Conservation (phyloP, 208 protist genomes). For the Angomonas ambiguus region DNA sequence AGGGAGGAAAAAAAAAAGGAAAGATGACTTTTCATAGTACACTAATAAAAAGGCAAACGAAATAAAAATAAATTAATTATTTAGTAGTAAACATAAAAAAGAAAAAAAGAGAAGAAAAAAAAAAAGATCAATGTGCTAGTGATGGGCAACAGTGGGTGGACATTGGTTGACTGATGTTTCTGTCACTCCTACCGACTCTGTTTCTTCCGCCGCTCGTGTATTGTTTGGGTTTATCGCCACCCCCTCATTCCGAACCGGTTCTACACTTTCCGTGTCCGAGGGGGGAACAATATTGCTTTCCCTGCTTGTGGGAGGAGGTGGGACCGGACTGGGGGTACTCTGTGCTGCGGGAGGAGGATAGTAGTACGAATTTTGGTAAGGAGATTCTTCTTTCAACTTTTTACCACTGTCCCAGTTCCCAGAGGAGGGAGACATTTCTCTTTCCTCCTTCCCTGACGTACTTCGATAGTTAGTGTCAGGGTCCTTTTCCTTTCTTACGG, state of each 20-base stretch:
- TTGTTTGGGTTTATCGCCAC: neutral
- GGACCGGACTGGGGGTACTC: too few relatives aligned
- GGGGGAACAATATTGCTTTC: neutral
- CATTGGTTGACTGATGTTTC: neutral
- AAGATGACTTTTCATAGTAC: constrained; percentile 3
- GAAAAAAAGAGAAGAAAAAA: constrained; percentile 10
- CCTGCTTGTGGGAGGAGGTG: neutral
- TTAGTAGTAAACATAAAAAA: constrained; percentile 1
- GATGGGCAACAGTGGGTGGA: neutral
- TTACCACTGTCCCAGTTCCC: too few relatives aligned
- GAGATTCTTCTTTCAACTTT: too few relatives aligned
- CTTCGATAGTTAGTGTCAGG: too few relatives aligned
- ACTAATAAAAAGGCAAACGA: neutral
- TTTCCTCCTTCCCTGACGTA: too few relatives aligned
- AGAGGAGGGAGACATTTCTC: too few relatives aligned
- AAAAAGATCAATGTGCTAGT: neutral
- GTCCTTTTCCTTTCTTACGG: neutral
- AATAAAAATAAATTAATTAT: constrained; percentile 5
- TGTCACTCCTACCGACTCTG: neutral
- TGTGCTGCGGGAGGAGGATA: neutral
- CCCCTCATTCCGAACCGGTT: neutral
- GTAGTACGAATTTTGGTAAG: neutral
- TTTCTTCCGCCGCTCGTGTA: neutral
- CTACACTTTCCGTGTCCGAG: neutral
- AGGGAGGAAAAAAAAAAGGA: neutral